Base-by-base conservation (phyloP, 345 rosid species). In the Lumnitzera racemosa region DNA sequence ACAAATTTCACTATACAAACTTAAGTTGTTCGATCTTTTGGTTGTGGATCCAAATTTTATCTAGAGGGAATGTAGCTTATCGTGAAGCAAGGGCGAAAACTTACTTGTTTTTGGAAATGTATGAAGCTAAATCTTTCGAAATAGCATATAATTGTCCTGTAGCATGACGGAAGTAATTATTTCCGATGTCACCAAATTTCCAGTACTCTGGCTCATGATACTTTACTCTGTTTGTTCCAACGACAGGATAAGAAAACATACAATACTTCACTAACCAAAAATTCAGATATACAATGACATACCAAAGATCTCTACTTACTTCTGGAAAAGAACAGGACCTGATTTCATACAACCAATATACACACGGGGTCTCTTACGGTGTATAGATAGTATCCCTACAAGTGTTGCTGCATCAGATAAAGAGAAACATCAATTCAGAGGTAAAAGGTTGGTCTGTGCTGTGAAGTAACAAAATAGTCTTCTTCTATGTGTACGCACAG, bases 301-400 rank as follows among this genome's bases (percentile, higher is more conserved):
- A 53, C 4, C 36, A 59, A n/a, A 14, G 52, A 63, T 3, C 24
- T 49, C 36, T 46, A 70, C 87, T 76, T 79, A 89, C 98, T 77
- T 81, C 70, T 68, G 76, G 61, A 85, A 79, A 67, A 89, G 82
- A 57, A 89, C 96, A 24, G 94, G 98, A 61, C 98, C 98, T 20
- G 96, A 92, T 78, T 87, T 92, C 97, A 92, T 92, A 81, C 98
- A 92, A 56, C 98, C 98, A 23, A 82, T 58, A 58, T 92, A 92
- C 56, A 80, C 86, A 51, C 76, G 82, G 54, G 84, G 77, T 66
- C 76, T 83, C 63, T 51, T 68, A 7, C 74, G 81, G 61, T 89
- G 83, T 41, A 59, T 66, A 4, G 80, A 76, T 63, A 92, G 68
- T 46, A 70, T 77, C n/a, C 27, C 70, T 50, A 75, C 87, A n/a